Percentiles rank a stretch among this genome's conserved stretches.
Conservation (phyloP, 768 basidiomycete genomes). For the Mycena sanguinolenta region DNA sequence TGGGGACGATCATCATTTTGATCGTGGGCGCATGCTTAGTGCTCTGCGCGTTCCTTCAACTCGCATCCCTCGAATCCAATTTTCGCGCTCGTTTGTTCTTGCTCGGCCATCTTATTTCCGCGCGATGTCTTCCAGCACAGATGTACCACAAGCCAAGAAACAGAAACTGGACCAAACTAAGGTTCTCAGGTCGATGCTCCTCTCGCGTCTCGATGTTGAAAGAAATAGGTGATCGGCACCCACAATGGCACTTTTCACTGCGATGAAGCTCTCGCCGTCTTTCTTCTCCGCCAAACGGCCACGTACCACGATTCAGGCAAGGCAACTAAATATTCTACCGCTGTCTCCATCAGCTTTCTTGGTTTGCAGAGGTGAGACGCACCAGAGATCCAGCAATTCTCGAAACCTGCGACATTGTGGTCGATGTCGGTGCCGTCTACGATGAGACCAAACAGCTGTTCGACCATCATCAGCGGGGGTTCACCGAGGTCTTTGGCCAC, state of each 20-base stretch:
- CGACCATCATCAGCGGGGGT: conserved; percentile 97
- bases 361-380: conserved; percentile 70
- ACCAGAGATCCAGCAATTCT: conserved; percentile 79
- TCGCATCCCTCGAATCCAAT: too few species aligned
- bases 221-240: conserved; percentile 75
- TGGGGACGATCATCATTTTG: not conserved
- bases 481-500: conserved; percentile 89
- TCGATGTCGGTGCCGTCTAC: conserved; percentile 96
- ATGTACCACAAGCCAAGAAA: conserved; percentile 51
- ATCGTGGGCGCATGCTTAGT: conserved; percentile 12
- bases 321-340: conserved; percentile 22
- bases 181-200: conserved; percentile 15
- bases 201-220: too few species aligned
- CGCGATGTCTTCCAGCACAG: conserved; percentile 35
- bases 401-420: conserved; percentile 90
- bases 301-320: conserved; percentile 82
- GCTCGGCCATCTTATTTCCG: conserved; percentile 1
- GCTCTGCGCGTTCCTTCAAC: not conserved
- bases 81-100: too few species aligned
- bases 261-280: conserved; percentile 96
- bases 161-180: conserved; percentile 46
- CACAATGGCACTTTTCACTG: conserved; percentile 98
- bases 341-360: conserved; percentile 12
- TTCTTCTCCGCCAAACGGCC: conserved; percentile 83
- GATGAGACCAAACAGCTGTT: conserved; percentile 83